Evolutionary conservation across 176 grass and related monocot species (phyloP), one percentile per base, ranked within the genome.

Genomic region (Juncus effusus): DNA sequence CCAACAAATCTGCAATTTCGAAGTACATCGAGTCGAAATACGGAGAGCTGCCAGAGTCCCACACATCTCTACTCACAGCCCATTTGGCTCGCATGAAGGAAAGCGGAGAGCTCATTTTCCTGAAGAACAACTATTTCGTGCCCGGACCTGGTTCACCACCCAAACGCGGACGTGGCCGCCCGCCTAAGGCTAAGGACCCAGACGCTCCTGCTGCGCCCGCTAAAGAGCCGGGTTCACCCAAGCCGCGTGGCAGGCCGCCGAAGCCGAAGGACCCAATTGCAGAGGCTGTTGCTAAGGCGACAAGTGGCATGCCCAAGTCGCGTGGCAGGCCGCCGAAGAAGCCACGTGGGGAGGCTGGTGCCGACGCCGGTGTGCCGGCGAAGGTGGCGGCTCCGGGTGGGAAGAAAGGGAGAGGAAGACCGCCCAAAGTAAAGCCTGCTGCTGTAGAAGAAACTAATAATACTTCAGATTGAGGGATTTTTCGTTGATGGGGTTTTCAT

Each of bases 21-120:
- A 60, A 60, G 67, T 78, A 85, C 87, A 85, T 96, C 69, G 82
- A 83, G 73, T 53, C 13, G 13, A 85, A 80, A 52, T 81, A 90
- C 60, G 58, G 58, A 6, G 74, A 63, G 40, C 78, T 85, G 6
- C 84, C 87, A 0, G 10, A 59, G 57, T 61, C 70, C 12, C 87
- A 87, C 65, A 0, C 51, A 9, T 78, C 84, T 38, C 36, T 81
- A 56, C 87, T 96, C 51, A 69, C 84, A 0, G 77, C 73, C 3
- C 82, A 90, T 76, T 78, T 96, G 39, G 76, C 61, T 40, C 67
- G 81, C 57, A 96, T 96, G 91, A 96, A 78, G 76, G 76, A 82
- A 12, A 6, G 51, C 40, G 84, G 87, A 13, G 82, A 96, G 53
- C 67, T 96, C 28, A 3, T 54, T 44, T 83, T 85, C 50, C 19